These are phyloP conservation scores for Phragmites australis DNA, from an alignment of 176 grass and related monocot genomes.

Conservation along the genomic window DNA sequence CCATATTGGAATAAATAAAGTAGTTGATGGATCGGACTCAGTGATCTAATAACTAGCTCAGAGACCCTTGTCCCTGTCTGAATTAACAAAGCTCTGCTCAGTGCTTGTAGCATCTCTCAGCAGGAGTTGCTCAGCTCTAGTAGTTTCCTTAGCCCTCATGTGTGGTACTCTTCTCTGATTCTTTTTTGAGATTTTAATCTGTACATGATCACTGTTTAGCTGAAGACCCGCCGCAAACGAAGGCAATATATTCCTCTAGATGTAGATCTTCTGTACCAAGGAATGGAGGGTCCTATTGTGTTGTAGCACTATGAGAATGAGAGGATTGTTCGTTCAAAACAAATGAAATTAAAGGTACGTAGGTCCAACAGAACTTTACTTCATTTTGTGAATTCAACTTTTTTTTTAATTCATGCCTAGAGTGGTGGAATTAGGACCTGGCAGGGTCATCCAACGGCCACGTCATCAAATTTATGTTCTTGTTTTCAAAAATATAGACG, in stretches of 20 bases:
- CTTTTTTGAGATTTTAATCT: neutral
- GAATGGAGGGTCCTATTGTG: neutral
- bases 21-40: constrained; percentile 35
- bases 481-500: too few relatives aligned
- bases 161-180: constrained; percentile 1
- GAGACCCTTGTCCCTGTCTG: constrained; percentile 43
- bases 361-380: neutral
- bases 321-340: neutral
- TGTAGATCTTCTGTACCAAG: constrained; percentile 45
- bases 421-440: too few relatives aligned
- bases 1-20: constrained; percentile 40
- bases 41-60: constrained; percentile 33
- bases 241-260: constrained; percentile 47
- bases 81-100: constrained; percentile 29
- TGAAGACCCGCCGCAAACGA: constrained; percentile 55
- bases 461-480: too few relatives aligned
- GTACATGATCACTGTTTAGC: constrained; percentile 30
- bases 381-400: neutral
- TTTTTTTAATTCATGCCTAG: too few relatives aligned
- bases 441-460: too few relatives aligned
- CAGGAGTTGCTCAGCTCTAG: constrained; percentile 43
- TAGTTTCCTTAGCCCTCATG: constrained; percentile 42
- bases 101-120: constrained; percentile 6
- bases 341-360: neutral
- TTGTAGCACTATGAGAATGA: neutral